Percentiles rank a stretch among this genome's conserved stretches.
phyloP scores from a whole-genome alignment of 495 filamentous ascomycete genomes.

The Penicillium argentinense region DNA sequence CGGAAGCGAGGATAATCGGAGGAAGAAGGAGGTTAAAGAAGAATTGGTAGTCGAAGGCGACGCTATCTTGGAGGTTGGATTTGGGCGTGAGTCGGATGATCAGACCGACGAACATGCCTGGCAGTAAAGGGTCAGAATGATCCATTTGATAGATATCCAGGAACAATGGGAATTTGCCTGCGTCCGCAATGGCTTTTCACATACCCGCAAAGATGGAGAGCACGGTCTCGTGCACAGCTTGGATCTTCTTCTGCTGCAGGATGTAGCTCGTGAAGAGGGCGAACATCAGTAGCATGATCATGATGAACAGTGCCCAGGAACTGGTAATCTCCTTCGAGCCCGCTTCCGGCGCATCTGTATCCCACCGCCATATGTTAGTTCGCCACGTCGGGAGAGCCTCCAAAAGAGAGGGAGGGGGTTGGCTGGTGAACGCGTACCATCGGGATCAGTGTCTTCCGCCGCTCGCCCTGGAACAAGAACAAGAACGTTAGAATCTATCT shows the following conservation, averaged over 20 bases:
- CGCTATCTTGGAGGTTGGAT: slow-evolving; percentile 78
- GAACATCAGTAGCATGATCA: slow-evolving; percentile 87
- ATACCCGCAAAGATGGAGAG: slow-evolving; percentile 95
- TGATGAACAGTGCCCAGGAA: slow-evolving; percentile 96
- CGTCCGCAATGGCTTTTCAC: slow-evolving; percentile 20
- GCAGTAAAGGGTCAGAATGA: background rate
- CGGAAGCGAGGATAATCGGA: slow-evolving; percentile 94
- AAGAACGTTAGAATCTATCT: slow-evolving; percentile 23
- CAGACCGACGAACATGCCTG: slow-evolving; percentile 94
- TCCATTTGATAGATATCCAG: background rate
- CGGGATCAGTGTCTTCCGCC: slow-evolving; percentile 48
- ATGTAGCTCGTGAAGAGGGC: slow-evolving; percentile 97
- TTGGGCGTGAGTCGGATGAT: slow-evolving; percentile 77
- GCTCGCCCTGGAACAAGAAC: slow-evolving; percentile 28
- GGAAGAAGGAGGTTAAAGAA: slow-evolving; percentile 98
- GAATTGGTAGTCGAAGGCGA: slow-evolving; percentile 97
- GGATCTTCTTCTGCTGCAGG: slow-evolving; percentile 90
- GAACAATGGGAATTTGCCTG: too few relatives aligned
- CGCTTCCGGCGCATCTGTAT: slow-evolving; percentile 55
- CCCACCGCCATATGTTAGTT: slow-evolving; percentile 18
- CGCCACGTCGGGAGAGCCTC: slow-evolving; percentile 2
- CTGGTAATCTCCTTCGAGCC: slow-evolving; percentile 86
- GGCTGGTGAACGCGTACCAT: slow-evolving; percentile 41
- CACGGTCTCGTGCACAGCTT: slow-evolving; percentile 96
- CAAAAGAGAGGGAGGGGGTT: slow-evolving; percentile 6